Conservation (phyloP, 2,329 filamentous ascomycete species). For the Fusarium sp. region DNA sequence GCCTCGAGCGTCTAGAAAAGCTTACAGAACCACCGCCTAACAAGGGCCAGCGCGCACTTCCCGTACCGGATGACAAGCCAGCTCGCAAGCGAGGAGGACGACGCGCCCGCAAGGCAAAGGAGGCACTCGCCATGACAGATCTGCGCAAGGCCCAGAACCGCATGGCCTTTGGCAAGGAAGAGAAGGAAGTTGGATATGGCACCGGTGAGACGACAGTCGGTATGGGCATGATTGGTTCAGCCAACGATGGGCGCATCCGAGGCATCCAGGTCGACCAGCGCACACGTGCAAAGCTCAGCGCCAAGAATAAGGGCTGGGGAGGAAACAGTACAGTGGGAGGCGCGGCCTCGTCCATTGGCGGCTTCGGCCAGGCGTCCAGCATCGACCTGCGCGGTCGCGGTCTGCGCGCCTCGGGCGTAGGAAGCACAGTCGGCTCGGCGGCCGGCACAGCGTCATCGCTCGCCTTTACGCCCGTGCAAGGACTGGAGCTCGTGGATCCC, state of each 20-base stretch:
- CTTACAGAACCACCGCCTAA: constrained; percentile 92
- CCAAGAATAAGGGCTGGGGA: constrained; percentile 97
- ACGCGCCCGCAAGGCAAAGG: constrained; percentile 92
- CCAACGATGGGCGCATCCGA: constrained; percentile 89
- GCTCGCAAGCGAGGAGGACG: constrained; percentile 91
- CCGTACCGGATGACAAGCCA: constrained; percentile 95
- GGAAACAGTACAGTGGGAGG: constrained; percentile 73
- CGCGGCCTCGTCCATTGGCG: constrained; percentile 83
- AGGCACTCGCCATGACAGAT: constrained; percentile 96
- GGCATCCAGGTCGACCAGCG: constrained; percentile 91
- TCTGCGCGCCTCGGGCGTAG: constrained; percentile 84
- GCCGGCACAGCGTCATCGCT: constrained; percentile 87
- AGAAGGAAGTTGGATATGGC: constrained; percentile 92
- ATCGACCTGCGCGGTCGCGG: constrained; percentile 83
- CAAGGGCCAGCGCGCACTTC: constrained; percentile 86
- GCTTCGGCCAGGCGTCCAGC: constrained; percentile 76
- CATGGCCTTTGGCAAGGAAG: constrained; percentile 95
- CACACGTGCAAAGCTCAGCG: constrained; percentile 91
- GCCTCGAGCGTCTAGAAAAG: constrained; percentile 89
- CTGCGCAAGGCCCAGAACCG: constrained; percentile 95
- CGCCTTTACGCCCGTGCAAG: constrained; percentile 94
- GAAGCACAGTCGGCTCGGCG: constrained; percentile 69
- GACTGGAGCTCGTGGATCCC: constrained; percentile 93
- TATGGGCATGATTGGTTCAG: constrained; percentile 93
- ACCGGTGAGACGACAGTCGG: constrained; percentile 86